Percentiles rank a stretch among this genome's conserved stretches.
Conservation (phyloP, 176 grass and related monocot species). For the Luzula sylvatica region DNA sequence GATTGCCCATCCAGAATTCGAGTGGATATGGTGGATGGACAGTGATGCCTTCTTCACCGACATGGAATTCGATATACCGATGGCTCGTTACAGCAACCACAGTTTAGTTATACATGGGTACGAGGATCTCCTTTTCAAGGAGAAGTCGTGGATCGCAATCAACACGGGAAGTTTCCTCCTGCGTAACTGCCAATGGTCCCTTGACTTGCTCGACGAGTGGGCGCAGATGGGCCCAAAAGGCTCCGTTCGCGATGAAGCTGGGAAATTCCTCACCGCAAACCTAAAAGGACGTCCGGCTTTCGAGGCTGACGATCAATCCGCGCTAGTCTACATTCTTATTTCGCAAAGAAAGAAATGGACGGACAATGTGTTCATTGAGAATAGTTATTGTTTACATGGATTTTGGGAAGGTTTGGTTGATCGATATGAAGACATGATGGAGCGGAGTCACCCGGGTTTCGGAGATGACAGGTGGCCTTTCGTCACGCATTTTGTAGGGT, state of each 20-base stretch:
- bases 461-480: slow-evolving; percentile 45
- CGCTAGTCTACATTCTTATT: slow-evolving; percentile 30
- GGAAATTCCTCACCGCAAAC: slow-evolving; percentile 15
- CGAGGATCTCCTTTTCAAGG: slow-evolving; percentile 28
- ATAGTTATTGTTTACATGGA: slow-evolving; percentile 33
- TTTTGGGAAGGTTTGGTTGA: slow-evolving; percentile 34
- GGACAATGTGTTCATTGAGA: slow-evolving; percentile 28
- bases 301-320: slow-evolving; percentile 43
- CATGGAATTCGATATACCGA: slow-evolving; percentile 35
- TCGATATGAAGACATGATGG: slow-evolving; percentile 35
- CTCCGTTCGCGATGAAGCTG: slow-evolving; percentile 21
- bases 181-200: slow-evolving; percentile 44
- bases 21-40: slow-evolving; percentile 52
- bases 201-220: slow-evolving; percentile 30
- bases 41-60: slow-evolving; percentile 42
- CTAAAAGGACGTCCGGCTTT: slow-evolving; percentile 23
- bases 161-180: slow-evolving; percentile 40
- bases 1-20: slow-evolving; percentile 37
- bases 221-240: slow-evolving; percentile 37
- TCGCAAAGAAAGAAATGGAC: slow-evolving; percentile 23
- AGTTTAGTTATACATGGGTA: slow-evolving; percentile 31
- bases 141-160: slow-evolving; percentile 30
- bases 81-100: slow-evolving; percentile 21
- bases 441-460: slow-evolving; percentile 28
- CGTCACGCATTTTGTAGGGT: slow-evolving; percentile 41